A percentile compares a stretch with the other conserved stretches of the same genome.
These are phyloP conservation scores for Verticillium longisporum DNA, from an alignment of 2,329 filamentous ascomycete species.

Conservation along the genomic window DNA sequence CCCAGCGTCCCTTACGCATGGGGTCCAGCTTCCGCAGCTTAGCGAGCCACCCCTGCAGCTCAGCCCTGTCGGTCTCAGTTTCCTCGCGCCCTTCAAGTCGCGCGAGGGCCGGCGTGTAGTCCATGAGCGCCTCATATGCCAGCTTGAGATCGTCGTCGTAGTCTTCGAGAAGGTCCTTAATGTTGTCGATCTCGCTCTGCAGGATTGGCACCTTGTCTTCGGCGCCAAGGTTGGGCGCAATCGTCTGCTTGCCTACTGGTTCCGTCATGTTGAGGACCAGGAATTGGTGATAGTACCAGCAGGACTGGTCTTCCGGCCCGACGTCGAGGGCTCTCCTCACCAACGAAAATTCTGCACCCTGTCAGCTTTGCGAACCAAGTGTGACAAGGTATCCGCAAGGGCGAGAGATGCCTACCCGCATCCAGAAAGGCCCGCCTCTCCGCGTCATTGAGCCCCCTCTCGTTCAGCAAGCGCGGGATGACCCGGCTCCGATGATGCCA, in stretches of 20 bases:
- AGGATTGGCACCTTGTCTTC: conserved; percentile 61
- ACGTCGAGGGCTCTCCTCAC: conserved; percentile 77
- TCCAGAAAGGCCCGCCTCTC: conserved; percentile 66
- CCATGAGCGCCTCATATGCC: conserved; percentile 81
- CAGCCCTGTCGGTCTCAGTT: conserved; percentile 29
- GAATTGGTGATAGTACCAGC: conserved; percentile 96
- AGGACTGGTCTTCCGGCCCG: conserved; percentile 87
- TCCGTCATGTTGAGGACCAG: conserved; percentile 64
- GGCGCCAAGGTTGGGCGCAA: conserved; percentile 56
- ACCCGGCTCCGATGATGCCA: conserved; percentile 90
- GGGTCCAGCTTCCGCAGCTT: conserved; percentile 66
- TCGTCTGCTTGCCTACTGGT: conserved; percentile 41
- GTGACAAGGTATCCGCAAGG: not conserved
- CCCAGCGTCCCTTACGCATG: conserved; percentile 68
- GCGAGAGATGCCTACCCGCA: conserved; percentile 46
- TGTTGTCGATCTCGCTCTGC: conserved; percentile 62
- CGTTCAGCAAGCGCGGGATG: conserved; percentile 67
- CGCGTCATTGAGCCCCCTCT: conserved; percentile 57
- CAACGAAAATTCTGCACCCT: conserved; percentile 58
- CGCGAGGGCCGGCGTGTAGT: conserved; percentile 59
- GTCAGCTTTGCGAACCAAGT: not conserved
- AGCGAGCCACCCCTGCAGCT: conserved; percentile 52
- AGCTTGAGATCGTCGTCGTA: conserved; percentile 59
- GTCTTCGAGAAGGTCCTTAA: conserved; percentile 58
- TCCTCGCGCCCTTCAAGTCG: conserved; percentile 40